These are phyloP conservation scores for Cyclocybe aegerita DNA, from an alignment of 768 basidiomycete species.

Conservation along the genomic window DNA sequence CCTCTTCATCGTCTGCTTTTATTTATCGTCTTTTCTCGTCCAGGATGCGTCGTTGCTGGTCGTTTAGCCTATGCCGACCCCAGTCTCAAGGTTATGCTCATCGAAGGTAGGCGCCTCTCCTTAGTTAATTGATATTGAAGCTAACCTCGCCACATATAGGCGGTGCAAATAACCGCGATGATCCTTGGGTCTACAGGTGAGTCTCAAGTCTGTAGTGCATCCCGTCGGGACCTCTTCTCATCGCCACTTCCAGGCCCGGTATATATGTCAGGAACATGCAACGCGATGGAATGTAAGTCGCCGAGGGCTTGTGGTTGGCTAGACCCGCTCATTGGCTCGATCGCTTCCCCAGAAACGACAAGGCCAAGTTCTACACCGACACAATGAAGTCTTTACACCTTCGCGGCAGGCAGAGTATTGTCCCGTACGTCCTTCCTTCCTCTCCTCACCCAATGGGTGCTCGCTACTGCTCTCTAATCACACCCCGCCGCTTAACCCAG, in stretches of 20 bases:
- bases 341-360: conserved; percentile 52
- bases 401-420: conserved; percentile 64
- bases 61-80: conserved; percentile 72
- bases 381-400: conserved; percentile 55
- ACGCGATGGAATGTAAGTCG: conserved; percentile 57
- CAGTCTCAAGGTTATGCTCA: conserved; percentile 72
- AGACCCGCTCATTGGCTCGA: not conserved
- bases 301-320: not conserved
- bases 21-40: not conserved
- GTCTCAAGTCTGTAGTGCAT: not conserved
- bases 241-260: conserved; percentile 44
- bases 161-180: conserved; percentile 70
- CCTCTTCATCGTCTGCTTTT: not conserved
- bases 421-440: conserved; percentile 46
- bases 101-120: conserved; percentile 48
- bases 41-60: conserved; percentile 67
- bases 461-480: not conserved
- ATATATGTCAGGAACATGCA: conserved; percentile 76
- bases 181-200: conserved; percentile 71
- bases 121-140: not conserved
- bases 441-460: not conserved
- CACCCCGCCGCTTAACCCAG: conserved; percentile 25
- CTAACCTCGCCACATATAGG: conserved; percentile 28
- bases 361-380: conserved; percentile 72
- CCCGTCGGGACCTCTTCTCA: not conserved